phyloP scores from a whole-genome alignment of 1,284 basidiomycete species.

The Melampsora larici-populina region DNA sequence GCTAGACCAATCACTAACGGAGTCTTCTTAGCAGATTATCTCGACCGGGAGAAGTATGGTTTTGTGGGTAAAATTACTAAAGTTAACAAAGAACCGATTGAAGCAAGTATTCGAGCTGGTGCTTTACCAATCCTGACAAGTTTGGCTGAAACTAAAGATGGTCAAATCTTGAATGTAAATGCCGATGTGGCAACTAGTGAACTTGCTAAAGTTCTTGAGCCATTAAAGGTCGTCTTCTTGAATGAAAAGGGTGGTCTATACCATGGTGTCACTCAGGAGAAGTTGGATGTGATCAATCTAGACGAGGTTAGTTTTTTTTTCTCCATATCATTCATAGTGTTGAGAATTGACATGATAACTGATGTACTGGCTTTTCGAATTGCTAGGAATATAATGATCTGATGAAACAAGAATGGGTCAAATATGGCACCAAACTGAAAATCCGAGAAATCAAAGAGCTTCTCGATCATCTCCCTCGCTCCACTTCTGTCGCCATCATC shows the following conservation, averaged over 20 bases:
- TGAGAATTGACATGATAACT: background rate
- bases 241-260: constrained; percentile 98
- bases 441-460: constrained; percentile 99
- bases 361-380: background rate
- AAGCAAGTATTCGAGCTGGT: constrained; percentile 88
- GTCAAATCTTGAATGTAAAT: constrained; percentile 94
- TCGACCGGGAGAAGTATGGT: constrained; percentile 89
- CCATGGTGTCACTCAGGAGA: constrained; percentile 93
- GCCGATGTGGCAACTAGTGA: constrained; percentile 95
- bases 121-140: constrained; percentile 88
- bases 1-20: constrained; percentile 93
- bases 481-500: constrained; percentile 97
- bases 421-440: constrained; percentile 98
- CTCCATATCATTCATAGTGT: constrained; percentile 16
- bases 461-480: constrained; percentile 93
- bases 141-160: constrained; percentile 82
- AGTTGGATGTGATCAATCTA: constrained; percentile 91
- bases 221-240: constrained; percentile 98
- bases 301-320: constrained; percentile 69
- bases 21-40: constrained; percentile 90
- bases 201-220: constrained; percentile 90
- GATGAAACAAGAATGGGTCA: constrained; percentile 99
- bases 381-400: constrained; percentile 85
- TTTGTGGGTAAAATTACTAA: constrained; percentile 87
- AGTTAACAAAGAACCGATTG: constrained; percentile 88